Conservation (phyloP, 345 rosid species). For the Stellera chamaejasme region DNA sequence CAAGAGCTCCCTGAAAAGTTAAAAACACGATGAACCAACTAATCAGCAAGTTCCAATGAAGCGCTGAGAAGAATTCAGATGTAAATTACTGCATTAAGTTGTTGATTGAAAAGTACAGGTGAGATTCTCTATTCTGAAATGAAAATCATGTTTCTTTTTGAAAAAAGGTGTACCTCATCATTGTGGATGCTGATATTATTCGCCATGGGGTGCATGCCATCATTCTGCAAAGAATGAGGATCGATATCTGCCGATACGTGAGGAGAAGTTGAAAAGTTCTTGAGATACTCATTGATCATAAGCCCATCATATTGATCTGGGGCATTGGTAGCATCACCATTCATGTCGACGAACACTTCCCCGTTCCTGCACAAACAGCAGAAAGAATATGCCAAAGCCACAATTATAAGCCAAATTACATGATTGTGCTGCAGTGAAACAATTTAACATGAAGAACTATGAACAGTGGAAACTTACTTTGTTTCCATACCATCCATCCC, state of each 20-base stretch:
- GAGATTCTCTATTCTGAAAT: too few relatives aligned
- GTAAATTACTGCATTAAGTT: too few relatives aligned
- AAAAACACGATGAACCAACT: conserved; percentile 9
- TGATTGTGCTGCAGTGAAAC: neutral
- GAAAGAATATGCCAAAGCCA: conserved; percentile 12
- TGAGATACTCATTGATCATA: conserved; percentile 71
- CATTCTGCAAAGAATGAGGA: conserved; percentile 13
- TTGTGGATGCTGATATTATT: conserved; percentile 36
- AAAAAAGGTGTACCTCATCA: conserved; percentile 48
- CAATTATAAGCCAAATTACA: neutral
- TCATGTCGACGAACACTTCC: conserved; percentile 36
- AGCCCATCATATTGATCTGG: conserved; percentile 72
- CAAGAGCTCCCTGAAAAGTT: conserved; percentile 52
- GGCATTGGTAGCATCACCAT: conserved; percentile 45
- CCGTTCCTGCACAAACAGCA: conserved; percentile 49
- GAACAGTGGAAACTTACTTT: conserved; percentile 40
- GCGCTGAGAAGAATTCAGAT: too few relatives aligned
- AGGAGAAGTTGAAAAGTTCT: conserved; percentile 44
- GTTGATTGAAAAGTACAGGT: too few relatives aligned
- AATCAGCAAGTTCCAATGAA: conserved; percentile 2
- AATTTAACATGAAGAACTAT: conserved; percentile 3
- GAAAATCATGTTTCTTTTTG: too few relatives aligned
- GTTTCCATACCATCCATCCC: conserved; percentile 36
- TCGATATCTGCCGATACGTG: conserved; percentile 18
- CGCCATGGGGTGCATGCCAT: conserved; percentile 9